phyloP scores from a whole-genome alignment of 1,284 basidiomycete genomes.

The Pseudozyma sp. region DNA sequence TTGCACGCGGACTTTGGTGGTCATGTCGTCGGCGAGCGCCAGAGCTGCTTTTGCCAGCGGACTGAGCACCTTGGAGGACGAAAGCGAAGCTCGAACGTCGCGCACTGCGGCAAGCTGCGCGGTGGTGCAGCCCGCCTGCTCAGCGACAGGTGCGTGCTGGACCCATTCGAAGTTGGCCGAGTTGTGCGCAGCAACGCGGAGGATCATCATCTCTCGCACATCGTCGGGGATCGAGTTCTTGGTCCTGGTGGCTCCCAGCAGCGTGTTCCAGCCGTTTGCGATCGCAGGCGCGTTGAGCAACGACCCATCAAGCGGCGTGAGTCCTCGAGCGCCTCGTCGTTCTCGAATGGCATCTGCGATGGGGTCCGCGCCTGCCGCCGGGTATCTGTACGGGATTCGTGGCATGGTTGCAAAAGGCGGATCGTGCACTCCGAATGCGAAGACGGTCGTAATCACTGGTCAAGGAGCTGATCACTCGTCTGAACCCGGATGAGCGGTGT shows the following conservation, averaged over 20 bases:
- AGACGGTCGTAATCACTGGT: no score
- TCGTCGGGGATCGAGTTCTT: slow-evolving; percentile 70
- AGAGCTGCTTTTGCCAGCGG: slow-evolving; percentile 65
- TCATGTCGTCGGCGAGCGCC: slow-evolving; percentile 69
- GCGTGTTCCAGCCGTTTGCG: slow-evolving; percentile 70
- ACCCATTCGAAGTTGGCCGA: slow-evolving; percentile 71
- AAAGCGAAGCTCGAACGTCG: slow-evolving; percentile 54
- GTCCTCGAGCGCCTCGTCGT: slow-evolving; percentile 69
- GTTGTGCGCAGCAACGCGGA: slow-evolving; percentile 70
- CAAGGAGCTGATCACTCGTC: no score
- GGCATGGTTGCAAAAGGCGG: slow-evolving; percentile 45
- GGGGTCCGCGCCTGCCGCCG: slow-evolving; percentile 65
- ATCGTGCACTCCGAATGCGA: no score
- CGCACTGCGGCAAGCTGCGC: slow-evolving; percentile 69
- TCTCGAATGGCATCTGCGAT: slow-evolving; percentile 70
- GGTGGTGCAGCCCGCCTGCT: slow-evolving; percentile 68
- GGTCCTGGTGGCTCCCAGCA: slow-evolving; percentile 70
- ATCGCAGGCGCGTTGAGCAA: slow-evolving; percentile 69
- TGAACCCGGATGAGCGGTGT: no score
- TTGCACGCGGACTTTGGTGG: slow-evolving; percentile 49
- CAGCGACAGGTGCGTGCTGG: slow-evolving; percentile 69
- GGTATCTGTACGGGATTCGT: slow-evolving; percentile 67
- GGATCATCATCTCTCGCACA: slow-evolving; percentile 70
- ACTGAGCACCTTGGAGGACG: slow-evolving; percentile 35
- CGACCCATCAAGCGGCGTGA: slow-evolving; percentile 70